Evolutionary conservation across 2,329 filamentous ascomycete species (phyloP).

Genomic region (Geosmithia flava): DNA sequence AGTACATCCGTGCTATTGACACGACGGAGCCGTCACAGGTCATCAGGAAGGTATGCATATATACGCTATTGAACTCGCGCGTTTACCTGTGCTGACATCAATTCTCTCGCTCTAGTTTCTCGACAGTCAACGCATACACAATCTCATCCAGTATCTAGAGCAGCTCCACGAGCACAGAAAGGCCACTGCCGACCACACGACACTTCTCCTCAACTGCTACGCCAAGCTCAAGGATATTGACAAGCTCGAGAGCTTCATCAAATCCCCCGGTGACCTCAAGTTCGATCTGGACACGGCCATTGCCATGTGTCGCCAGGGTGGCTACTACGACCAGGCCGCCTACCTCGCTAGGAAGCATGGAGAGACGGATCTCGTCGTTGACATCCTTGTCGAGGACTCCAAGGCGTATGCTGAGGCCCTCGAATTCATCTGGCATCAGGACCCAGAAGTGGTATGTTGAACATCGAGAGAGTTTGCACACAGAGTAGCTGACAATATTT

Average conservation of each 20-base stretch:
- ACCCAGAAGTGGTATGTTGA: constrained; percentile 56
- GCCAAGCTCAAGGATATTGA: constrained; percentile 95
- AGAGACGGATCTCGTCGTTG: constrained; percentile 86
- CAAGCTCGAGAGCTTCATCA: constrained; percentile 94
- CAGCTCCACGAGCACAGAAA: constrained; percentile 89
- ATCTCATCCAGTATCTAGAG: constrained; percentile 92
- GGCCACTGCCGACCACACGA: constrained; percentile 92
- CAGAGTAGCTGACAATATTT: not conserved
- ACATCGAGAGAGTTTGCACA: too few relatives aligned
- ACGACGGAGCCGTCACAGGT: constrained; percentile 94
- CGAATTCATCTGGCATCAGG: constrained; percentile 80
- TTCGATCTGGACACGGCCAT: constrained; percentile 97
- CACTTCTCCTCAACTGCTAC: constrained; percentile 89
- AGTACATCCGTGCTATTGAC: constrained; percentile 92
- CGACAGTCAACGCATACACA: constrained; percentile 94
- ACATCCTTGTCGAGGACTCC: constrained; percentile 91
- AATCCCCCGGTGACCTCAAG: constrained; percentile 84
- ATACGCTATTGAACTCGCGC: not conserved
- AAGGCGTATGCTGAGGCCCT: constrained; percentile 82
- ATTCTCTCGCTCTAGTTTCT: constrained; percentile 49
- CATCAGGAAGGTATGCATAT: constrained; percentile 63
- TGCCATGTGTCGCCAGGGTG: constrained; percentile 91
- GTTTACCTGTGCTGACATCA: not conserved
- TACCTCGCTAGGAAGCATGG: constrained; percentile 91
- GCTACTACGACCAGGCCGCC: constrained; percentile 92